Evolutionary conservation across 2,329 filamentous ascomycete genomes (phyloP).

Genomic region (Colletotrichum neosansevieriae): DNA sequence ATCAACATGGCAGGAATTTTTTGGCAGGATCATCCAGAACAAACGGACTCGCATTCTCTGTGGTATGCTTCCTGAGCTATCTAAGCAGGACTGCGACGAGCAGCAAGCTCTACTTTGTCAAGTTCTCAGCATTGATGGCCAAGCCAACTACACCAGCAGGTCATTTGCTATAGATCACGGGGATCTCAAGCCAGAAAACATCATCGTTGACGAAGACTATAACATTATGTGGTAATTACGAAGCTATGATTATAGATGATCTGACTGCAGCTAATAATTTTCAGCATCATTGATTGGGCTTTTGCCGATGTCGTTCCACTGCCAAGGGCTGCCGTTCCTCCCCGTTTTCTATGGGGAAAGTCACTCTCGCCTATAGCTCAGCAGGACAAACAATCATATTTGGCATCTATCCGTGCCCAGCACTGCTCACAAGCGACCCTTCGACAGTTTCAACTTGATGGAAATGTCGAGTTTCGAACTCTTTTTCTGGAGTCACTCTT

Average conservation of each 20-base stretch:
- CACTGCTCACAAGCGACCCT: not conserved
- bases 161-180: not conserved
- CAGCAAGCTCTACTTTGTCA: not conserved
- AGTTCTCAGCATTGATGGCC: not conserved
- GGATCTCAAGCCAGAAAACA: not conserved
- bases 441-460: not conserved
- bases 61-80: not conserved
- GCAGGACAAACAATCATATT: not conserved
- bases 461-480: not conserved
- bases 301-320: not conserved
- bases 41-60: not conserved
- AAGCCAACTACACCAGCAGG: not conserved
- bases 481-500: not conserved
- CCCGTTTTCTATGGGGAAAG: not conserved
- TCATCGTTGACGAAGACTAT: not conserved
- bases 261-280: not conserved
- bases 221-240: not conserved
- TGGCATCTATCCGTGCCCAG: not conserved
- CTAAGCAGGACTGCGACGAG: not conserved
- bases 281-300: not conserved
- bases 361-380: not conserved
- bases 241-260: not conserved
- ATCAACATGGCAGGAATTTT: not conserved
- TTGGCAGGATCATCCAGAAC: not conserved
- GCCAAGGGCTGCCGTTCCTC: not conserved